A percentile compares a stretch with the other conserved stretches of the same genome.
Conservation (phyloP, 2,329 filamentous ascomycete genomes). For the Cladosporium colombiae region DNA sequence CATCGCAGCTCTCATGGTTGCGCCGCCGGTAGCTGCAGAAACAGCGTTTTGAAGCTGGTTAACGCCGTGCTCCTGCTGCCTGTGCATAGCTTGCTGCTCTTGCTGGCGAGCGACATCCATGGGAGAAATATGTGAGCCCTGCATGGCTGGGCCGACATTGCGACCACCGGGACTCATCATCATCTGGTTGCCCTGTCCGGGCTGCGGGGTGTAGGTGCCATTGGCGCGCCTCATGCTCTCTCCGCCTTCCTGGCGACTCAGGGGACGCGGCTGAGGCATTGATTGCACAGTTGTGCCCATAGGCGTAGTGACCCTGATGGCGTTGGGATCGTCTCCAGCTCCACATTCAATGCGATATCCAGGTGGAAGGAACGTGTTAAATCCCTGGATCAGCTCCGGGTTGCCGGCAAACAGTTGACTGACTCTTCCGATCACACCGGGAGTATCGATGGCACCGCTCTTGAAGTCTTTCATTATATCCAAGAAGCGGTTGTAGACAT, state of each 20-base stretch:
- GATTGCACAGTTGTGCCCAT: constrained; percentile 96
- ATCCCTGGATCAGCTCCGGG: constrained; percentile 84
- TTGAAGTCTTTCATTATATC: constrained; percentile 99
- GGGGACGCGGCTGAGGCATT: constrained; percentile 61
- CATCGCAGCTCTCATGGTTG: constrained; percentile 51
- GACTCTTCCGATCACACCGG: constrained; percentile 93
- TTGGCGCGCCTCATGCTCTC: constrained; percentile 31
- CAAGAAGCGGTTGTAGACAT: constrained; percentile 94
- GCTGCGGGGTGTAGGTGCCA: constrained; percentile 45
- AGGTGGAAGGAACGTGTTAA: constrained; percentile 96
- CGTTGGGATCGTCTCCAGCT: constrained; percentile 88
- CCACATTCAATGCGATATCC: constrained; percentile 95
- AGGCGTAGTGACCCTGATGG: constrained; percentile 93
- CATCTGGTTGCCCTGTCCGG: constrained; percentile 40
- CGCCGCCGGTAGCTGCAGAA: constrained; percentile 55
- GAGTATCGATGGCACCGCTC: constrained; percentile 96
- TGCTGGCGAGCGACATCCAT: constrained; percentile 36
- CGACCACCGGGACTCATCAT: constrained; percentile 48
- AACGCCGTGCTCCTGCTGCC: constrained; percentile 66
- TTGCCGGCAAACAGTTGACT: constrained; percentile 95
- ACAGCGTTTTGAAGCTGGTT: constrained; percentile 67
- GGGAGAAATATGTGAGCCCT: constrained; percentile 30
- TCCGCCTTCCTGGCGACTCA: constrained; percentile 34
- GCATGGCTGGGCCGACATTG: constrained; percentile 44
- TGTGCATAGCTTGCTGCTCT: constrained; percentile 47